Conservation (phyloP, 176 grass and related monocot species). For the Themeda triandra region DNA sequence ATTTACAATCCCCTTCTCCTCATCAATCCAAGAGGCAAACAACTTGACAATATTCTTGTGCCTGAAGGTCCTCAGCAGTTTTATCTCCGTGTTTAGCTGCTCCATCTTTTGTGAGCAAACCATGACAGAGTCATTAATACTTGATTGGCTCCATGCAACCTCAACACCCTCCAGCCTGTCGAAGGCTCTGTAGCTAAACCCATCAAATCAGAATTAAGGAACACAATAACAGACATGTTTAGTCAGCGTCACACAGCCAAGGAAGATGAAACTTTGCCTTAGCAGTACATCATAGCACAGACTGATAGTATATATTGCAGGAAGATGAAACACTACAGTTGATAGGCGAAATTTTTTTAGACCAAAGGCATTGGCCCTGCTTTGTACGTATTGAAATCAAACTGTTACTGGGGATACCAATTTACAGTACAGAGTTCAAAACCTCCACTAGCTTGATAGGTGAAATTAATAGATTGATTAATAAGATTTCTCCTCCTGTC, state of each 20-base stretch:
- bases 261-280: not conserved
- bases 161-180: constrained; percentile 56
- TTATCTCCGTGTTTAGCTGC: constrained; percentile 38
- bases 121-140: constrained; percentile 40
- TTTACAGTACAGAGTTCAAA: too few species aligned
- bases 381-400: too few species aligned
- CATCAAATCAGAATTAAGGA: constrained; percentile 20
- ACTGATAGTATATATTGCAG: not conserved
- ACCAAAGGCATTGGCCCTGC: too few species aligned
- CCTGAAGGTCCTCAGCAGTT: constrained; percentile 28
- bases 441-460: not conserved
- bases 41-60: constrained; percentile 53
- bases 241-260: not conserved
- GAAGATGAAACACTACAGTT: not conserved
- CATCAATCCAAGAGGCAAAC: constrained; percentile 50
- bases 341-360: not conserved
- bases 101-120: constrained; percentile 39
- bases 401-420: too few species aligned
- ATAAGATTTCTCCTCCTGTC: not conserved
- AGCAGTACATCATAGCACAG: not conserved
- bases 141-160: constrained; percentile 53
- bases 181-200: constrained; percentile 59
- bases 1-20: constrained; percentile 35
- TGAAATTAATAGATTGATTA: not conserved
- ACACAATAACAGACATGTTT: not conserved